Percentiles rank a stretch among this genome's conserved stretches.
Conservation (phyloP, 1,284 basidiomycete genomes). For the Mycosarcoma maydis region DNA sequence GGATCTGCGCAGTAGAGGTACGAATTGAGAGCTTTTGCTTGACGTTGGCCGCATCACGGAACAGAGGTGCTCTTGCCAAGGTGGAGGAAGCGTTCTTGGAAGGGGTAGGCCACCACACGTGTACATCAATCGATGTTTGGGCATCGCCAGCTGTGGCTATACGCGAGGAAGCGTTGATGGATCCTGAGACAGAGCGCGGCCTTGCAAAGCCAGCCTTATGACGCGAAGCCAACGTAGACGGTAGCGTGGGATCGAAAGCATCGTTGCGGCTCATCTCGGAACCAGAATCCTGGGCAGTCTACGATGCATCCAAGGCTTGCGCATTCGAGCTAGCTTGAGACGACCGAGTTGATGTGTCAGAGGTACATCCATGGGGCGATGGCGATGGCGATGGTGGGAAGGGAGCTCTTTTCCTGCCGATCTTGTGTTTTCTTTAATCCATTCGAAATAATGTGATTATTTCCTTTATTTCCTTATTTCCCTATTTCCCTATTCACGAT, state of each 20-base stretch:
- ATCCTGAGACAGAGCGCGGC: slow-evolving; percentile 32
- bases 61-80: slow-evolving; percentile 34
- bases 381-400: background rate
- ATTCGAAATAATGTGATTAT: too few species aligned
- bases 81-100: slow-evolving; percentile 28
- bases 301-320: background rate
- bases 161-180: slow-evolving; percentile 12
- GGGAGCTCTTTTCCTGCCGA: too few species aligned
- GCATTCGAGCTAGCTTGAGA: background rate
- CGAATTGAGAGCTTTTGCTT: slow-evolving; percentile 44
- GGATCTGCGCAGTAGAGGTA: slow-evolving; percentile 3
- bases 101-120: slow-evolving; percentile 34
- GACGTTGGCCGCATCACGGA: slow-evolving; percentile 42
- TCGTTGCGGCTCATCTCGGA: slow-evolving; percentile 14
- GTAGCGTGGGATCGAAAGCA: slow-evolving; percentile 4
- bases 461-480: too few species aligned
- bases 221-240: slow-evolving; percentile 5
- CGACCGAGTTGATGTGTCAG: background rate
- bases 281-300: too few species aligned
- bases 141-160: slow-evolving; percentile 11
- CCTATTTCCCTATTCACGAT: too few species aligned
- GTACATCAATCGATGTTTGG: slow-evolving; percentile 25
- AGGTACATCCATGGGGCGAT: background rate
- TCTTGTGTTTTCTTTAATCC: too few species aligned
- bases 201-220: slow-evolving; percentile 12